Evolutionary conservation across 2,329 filamentous ascomycete species (phyloP).

Genomic region (Cytospora paraplurivora): DNA sequence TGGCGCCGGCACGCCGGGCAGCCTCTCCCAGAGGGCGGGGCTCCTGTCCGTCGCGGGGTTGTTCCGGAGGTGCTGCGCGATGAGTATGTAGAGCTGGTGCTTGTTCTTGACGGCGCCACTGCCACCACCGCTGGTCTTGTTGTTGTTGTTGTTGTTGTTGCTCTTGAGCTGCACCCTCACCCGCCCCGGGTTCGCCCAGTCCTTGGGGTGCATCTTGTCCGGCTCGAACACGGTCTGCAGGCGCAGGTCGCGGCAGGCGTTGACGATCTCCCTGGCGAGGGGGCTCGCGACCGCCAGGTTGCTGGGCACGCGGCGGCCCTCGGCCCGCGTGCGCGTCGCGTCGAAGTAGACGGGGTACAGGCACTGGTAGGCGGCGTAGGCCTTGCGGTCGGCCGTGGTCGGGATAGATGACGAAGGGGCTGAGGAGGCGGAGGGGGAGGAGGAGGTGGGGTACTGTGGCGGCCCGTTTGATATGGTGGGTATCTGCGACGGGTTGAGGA

Average conservation of each 20-base stretch:
- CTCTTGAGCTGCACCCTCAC: slow-evolving; percentile 76
- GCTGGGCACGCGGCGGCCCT: slow-evolving; percentile 77
- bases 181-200: slow-evolving; percentile 95
- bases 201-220: slow-evolving; percentile 89
- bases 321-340: slow-evolving; percentile 67
- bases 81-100: slow-evolving; percentile 82
- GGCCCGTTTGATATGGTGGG: slow-evolving; percentile 41
- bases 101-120: slow-evolving; percentile 65
- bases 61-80: slow-evolving; percentile 73
- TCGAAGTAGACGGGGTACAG: slow-evolving; percentile 98
- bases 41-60: slow-evolving; percentile 75
- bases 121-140: slow-evolving; percentile 15
- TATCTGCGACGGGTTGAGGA: slow-evolving; percentile 43
- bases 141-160: slow-evolving; percentile 35
- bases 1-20: slow-evolving; percentile 71
- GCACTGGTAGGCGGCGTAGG: slow-evolving; percentile 79
- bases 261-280: slow-evolving; percentile 84
- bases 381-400: slow-evolving; percentile 49
- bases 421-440: slow-evolving; percentile 29
- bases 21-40: slow-evolving; percentile 69
- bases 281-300: slow-evolving; percentile 79
- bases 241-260: slow-evolving; percentile 75
- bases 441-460: slow-evolving; percentile 34
- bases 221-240: slow-evolving; percentile 82
- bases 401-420: slow-evolving; percentile 39